Base-by-base conservation (phyloP, 176 grass and related monocot species). In the Ampelocalamus luodianensis region DNA sequence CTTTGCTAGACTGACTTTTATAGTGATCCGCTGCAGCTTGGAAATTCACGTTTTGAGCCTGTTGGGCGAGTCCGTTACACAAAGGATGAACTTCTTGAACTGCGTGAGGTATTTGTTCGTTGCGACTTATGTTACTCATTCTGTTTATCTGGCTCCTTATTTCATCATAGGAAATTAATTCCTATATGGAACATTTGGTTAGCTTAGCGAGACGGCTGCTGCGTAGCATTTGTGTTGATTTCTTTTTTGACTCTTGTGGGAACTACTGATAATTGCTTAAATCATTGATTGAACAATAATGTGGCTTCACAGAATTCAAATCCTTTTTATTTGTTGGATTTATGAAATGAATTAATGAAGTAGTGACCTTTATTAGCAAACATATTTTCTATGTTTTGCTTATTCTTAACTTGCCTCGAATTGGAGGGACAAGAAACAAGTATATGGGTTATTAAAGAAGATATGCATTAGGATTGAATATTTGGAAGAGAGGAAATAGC, bases 11-110 rank as follows among this genome's bases (percentile, higher is more conserved):
- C 77, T 85, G 39, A 60, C 23, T 84, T 71, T 4, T 9, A 22
- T 63, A 26, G 29, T 29, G 29, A 85, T 61, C 65, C 14, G 22
- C 26, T 79, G 56, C 85, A 96, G 94, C 45, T 71, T 83, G 86
- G 94, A 82, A 87, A 90, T 60, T 77, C 55, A 51, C 71, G 56
- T 26, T 91, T 90, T 80, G 94, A 86, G 23, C 85, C 72, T 75
- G 79, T 76, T 42, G 82, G 91, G 34, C 50, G 63, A 59, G 86
- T 91, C 24, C 24, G 50, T 67, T 93, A 97, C 85, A 90, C 91
- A 80, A 93, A 85, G 76, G 86, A 91, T 45, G 84, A 91, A 71
- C 85, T 97, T 85, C 56, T 97, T 58, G 88, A 93, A 69, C 32
- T 97, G 46, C 91, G 65, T 69, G 79, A 91, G 89, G 94, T 97